A percentile compares a stretch with the other conserved stretches of the same genome.
Conservation (phyloP, 176 grass and related monocot species). For the Miscanthus lutarioriparius region DNA sequence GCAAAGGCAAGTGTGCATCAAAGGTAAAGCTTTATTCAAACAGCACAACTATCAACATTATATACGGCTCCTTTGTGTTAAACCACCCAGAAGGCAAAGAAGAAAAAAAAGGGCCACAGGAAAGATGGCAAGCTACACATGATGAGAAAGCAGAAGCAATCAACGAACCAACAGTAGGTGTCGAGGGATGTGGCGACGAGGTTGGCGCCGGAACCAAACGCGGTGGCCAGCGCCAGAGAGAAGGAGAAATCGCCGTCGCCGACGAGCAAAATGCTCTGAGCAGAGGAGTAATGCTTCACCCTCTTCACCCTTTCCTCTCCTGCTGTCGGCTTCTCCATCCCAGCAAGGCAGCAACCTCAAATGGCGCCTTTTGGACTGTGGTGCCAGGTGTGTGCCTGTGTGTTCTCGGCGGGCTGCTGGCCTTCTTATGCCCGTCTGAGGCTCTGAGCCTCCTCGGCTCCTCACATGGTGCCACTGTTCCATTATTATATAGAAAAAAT, state of each 20-base stretch:
- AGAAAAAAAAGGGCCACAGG: not conserved
- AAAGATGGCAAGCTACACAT: not conserved
- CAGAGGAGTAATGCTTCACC: slow-evolving; percentile 34
- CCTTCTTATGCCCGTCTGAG: too few species aligned
- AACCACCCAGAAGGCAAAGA: not conserved
- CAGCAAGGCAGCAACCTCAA: not conserved
- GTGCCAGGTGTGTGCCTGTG: not conserved
- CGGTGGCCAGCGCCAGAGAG: slow-evolving; percentile 38
- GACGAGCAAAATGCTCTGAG: slow-evolving; percentile 36
- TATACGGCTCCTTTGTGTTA: too few species aligned
- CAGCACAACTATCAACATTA: too few species aligned
- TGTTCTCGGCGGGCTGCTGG: too few species aligned
- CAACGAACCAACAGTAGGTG: not conserved
- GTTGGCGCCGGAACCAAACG: slow-evolving; percentile 50
- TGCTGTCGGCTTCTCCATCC: not conserved
- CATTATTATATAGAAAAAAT: too few species aligned
- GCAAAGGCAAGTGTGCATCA: too few species aligned
- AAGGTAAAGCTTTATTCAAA: too few species aligned
- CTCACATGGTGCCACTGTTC: too few species aligned
- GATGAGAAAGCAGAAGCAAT: not conserved
- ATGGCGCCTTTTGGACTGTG: not conserved
- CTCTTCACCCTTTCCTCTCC: slow-evolving; percentile 30
- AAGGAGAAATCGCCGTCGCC: slow-evolving; percentile 64
- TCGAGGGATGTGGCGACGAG: slow-evolving; percentile 51
- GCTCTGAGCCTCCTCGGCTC: too few species aligned